Evolutionary conservation across 1,139 yeast species (phyloP).

Genomic region (Sugiyamaella pinicola): DNA sequence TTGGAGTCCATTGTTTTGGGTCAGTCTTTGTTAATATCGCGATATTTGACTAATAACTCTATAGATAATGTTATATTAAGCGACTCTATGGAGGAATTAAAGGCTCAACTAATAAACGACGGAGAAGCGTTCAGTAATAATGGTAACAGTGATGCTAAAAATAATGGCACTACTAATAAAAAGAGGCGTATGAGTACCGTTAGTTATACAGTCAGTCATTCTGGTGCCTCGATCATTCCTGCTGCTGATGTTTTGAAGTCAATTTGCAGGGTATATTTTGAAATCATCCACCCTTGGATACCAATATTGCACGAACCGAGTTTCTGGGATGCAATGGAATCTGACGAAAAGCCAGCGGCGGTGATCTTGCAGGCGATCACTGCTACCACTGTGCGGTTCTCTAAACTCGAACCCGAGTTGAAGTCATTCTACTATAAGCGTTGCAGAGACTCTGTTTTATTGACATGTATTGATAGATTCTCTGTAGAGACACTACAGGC

Average conservation of each 20-base stretch:
- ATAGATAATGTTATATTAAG: neutral
- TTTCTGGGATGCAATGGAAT: conserved; percentile 20
- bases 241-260: conserved; percentile 16
- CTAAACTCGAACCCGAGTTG: conserved; percentile 14
- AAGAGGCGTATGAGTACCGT: neutral
- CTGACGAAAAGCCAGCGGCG: conserved; percentile 7
- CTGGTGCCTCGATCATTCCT: conserved; percentile 3
- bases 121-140: conserved; percentile 4
- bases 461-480: conserved; percentile 31
- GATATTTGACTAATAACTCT: conserved; percentile 14
- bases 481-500: conserved; percentile 35
- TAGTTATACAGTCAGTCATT: neutral
- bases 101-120: neutral
- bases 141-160: neutral
- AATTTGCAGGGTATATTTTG: conserved; percentile 25
- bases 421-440: conserved; percentile 22
- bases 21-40: conserved; percentile 20
- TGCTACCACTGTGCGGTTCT: conserved; percentile 31
- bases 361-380: conserved; percentile 30
- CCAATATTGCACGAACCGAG: conserved; percentile 27
- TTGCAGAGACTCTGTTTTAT: conserved; percentile 28
- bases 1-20: conserved; percentile 25
- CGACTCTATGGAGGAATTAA: conserved; percentile 8
- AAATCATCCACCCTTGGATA: conserved; percentile 30
- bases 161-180: neutral